A percentile compares a stretch with the other conserved stretches of the same genome.
These are phyloP conservation scores for Pelargonium cotyledonis DNA, from an alignment of 441 rosid species.

Conservation along the genomic window DNA sequence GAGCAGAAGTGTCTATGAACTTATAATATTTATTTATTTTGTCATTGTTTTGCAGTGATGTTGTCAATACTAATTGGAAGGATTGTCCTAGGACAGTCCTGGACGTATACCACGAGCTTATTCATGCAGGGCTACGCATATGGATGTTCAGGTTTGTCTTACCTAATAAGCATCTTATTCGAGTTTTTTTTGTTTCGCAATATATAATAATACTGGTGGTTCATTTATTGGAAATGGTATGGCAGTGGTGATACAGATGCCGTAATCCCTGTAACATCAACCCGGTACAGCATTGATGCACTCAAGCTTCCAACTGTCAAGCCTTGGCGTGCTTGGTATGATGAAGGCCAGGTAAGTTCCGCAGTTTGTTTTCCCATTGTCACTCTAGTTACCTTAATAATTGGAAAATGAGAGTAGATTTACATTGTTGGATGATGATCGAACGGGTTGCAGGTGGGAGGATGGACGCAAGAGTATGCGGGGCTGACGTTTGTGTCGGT, in stretches of 20 bases:
- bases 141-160: slow-evolving; percentile 79
- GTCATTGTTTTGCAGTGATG: slow-evolving; percentile 34
- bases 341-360: slow-evolving; percentile 60
- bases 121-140: slow-evolving; percentile 62
- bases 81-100: slow-evolving; percentile 65
- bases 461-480: slow-evolving; percentile 82
- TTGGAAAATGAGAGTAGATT: not conserved
- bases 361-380: not conserved
- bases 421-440: not conserved
- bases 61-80: slow-evolving; percentile 46
- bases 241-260: slow-evolving; percentile 86
- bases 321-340: slow-evolving; percentile 72
- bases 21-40: slow-evolving; percentile 1
- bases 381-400: not conserved
- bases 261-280: slow-evolving; percentile 77
- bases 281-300: slow-evolving; percentile 77
- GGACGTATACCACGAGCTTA: slow-evolving; percentile 70
- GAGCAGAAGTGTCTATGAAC: no score
- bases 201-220: slow-evolving; percentile 4
- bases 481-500: slow-evolving; percentile 74
- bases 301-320: slow-evolving; percentile 58
- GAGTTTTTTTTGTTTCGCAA: no score
- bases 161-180: no score
- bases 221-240: not conserved
- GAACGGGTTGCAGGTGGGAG: slow-evolving; percentile 55